Percentiles rank a stretch among this genome's conserved stretches.
phyloP scores from a whole-genome alignment of 257 asterid species.

The Solanum piurae region DNA sequence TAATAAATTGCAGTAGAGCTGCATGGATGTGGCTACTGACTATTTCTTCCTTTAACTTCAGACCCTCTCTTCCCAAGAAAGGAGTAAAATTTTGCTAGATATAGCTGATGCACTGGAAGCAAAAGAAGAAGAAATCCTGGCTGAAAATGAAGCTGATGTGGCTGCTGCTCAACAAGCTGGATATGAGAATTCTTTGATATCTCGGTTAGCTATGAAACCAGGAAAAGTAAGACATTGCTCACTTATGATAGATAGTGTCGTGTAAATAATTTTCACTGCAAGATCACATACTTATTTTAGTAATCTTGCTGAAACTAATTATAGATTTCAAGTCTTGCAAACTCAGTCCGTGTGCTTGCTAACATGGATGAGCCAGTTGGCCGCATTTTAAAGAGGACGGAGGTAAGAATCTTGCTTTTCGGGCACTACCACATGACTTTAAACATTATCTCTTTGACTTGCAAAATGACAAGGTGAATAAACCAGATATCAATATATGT shows the following conservation, averaged over 20 bases:
- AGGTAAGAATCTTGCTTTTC: constrained; percentile 25
- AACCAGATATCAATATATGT: not conserved
- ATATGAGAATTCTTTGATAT: constrained; percentile 56
- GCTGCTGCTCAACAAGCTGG: constrained; percentile 50
- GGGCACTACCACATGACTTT: not conserved
- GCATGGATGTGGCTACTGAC: not conserved
- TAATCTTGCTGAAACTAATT: not conserved
- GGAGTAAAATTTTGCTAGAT: constrained; percentile 50
- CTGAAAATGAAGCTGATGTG: constrained; percentile 64
- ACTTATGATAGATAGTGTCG: not conserved
- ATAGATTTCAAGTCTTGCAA: constrained; percentile 53
- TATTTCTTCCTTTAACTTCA: constrained; percentile 11
- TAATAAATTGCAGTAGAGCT: not conserved
- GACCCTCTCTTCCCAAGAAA: constrained; percentile 56
- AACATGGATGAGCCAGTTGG: constrained; percentile 86
- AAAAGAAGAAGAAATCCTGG: constrained; percentile 27
- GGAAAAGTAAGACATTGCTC: constrained; percentile 38
- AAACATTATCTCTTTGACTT: not conserved
- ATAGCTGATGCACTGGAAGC: constrained; percentile 61
- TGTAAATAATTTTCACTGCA: not conserved
- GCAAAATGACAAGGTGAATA: not conserved
- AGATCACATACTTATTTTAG: not conserved
- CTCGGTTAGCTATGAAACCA: constrained; percentile 54
- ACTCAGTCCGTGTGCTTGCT: constrained; percentile 55
- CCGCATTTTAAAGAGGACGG: constrained; percentile 53